Base-by-base conservation (phyloP, 2,329 filamentous ascomycete species). In the Tolypocladium album region DNA sequence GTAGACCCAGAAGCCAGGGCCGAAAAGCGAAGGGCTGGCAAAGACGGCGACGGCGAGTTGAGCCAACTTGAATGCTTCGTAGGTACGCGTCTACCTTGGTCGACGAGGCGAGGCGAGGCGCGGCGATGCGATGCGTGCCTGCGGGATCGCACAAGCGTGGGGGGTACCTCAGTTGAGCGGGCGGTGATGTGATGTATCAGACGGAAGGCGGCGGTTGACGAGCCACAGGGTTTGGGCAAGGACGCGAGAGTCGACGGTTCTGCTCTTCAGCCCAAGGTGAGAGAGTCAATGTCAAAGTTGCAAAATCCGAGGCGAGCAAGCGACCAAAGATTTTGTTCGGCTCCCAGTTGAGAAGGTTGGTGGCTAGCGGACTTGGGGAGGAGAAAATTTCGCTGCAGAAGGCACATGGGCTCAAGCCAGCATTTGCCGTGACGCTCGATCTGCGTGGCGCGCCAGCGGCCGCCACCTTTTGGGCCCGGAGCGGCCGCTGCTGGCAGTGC, bases 1-100 rank as follows among this genome's bases (percentile, higher is more conserved):
- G 77, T 93, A 93, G 86, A 95, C 92, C 92, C 92, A 90, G 82
- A 87, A 87, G 75, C 87, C 87, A 78, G 92, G 93, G 82, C 91
- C 91, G 76, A 93, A 88, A 80, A 96, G 90, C 85, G 91, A 92
- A 71, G 88, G 82, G 79, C 88, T 88, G 76, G 86, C 88, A 76
- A 89, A 84, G 79, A 62, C 83, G 78, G 77, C 82, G 76, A 78
- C 82, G 81, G 82, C 84, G 85, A 86, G 80, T 83, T 88, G 89
- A 90, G 90, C 91, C 91, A 95, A 95, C 86, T 95, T 95, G 91
- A 85, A 88, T 85, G 84, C 85, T 77, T 82, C 68, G 60, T 61
- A 67, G 61, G 65, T 66, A 65, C 68, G 13, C 27, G 50, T 24
- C 20, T 31, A 31, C 5, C 27, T 31, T 40, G 11, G 27, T 34